Conservation (phyloP, 495 filamentous ascomycete genomes). For the Neurospora tetraspora region DNA sequence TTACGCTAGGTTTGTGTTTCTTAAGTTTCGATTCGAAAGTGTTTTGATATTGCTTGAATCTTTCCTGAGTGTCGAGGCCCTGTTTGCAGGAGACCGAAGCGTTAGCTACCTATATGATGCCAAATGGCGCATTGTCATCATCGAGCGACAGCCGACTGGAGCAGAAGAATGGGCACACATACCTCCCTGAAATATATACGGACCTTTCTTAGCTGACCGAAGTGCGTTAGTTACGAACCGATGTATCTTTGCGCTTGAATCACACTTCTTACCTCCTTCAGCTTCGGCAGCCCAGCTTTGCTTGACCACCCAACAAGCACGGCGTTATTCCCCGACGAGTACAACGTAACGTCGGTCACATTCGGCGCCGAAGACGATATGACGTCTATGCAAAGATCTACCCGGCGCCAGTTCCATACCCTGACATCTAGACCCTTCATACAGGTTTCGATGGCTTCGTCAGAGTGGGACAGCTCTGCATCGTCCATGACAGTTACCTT, state of each 20-base stretch:
- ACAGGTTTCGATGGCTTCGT: background rate
- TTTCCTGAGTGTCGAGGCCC: background rate
- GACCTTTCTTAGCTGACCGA: background rate
- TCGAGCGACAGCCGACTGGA: background rate
- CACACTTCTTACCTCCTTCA: background rate
- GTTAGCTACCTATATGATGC: too few species aligned
- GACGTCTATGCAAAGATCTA: background rate
- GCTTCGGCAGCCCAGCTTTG: background rate
- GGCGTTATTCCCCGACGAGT: background rate
- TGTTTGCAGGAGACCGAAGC: background rate
- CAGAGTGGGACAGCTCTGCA: background rate
- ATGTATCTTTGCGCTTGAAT: too few species aligned
- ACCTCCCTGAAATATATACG: too few species aligned
- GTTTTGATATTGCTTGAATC: constrained; percentile 1
- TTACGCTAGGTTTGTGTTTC: background rate
- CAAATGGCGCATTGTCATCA: background rate
- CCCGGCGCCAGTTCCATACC: background rate
- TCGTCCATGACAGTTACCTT: background rate
- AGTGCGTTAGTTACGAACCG: too few species aligned
- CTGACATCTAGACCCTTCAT: background rate
- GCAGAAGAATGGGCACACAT: background rate
- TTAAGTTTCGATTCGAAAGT: background rate
- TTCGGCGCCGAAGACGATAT: background rate
- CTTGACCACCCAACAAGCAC: background rate
- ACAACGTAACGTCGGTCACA: background rate